Base-by-base conservation (phyloP, 176 grass and related monocot species). In the Phragmites australis region DNA sequence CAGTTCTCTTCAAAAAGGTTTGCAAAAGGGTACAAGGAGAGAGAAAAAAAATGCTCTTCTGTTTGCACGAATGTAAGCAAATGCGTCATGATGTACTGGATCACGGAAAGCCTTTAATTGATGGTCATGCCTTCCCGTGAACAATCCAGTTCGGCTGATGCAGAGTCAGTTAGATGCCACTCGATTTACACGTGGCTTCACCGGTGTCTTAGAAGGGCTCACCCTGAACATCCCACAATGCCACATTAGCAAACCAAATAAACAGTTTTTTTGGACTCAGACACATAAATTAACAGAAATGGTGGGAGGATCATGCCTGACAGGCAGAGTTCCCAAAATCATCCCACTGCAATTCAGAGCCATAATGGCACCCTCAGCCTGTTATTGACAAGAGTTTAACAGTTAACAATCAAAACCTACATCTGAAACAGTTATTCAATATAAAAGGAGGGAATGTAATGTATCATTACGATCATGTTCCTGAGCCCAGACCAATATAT, bases 291-390 rank as follows among this genome's bases (percentile, higher is more conserved):
- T 68, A 22, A 78, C 13, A 58, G 37, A 47, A 75, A 63, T 19
- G 9, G 66, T 18, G 17, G 22, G 6, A 39, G 31, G 41, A 76
- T 78, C 74, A 74, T 88, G 42, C 94, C 94, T 97, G 78, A 97
- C 70, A 75, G 94, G 91, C 52, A 91, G 94, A 74, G 87, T 76
- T 53, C 91, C 91, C 72, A 97, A 82, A 86, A 91, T 68, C 89
- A 94, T 92, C 80, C 94, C 94, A 52, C 94, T 93, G 77, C 84
- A 94, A 74, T 91, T 91, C 70, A 97, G 91, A 91, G 94, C 91
- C 51, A 75, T 42, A 74, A 97, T 97, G 45, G 94, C 94, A 68
- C 87, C 68, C 31, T 94, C 94, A 18, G 91, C 91, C 94, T 97
- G 89, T 63, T 37, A 76, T 83, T 69, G n/a, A 52, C 21, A 77